Conservation (phyloP, 768 basidiomycete genomes). For the Chalciporus piperatus region DNA sequence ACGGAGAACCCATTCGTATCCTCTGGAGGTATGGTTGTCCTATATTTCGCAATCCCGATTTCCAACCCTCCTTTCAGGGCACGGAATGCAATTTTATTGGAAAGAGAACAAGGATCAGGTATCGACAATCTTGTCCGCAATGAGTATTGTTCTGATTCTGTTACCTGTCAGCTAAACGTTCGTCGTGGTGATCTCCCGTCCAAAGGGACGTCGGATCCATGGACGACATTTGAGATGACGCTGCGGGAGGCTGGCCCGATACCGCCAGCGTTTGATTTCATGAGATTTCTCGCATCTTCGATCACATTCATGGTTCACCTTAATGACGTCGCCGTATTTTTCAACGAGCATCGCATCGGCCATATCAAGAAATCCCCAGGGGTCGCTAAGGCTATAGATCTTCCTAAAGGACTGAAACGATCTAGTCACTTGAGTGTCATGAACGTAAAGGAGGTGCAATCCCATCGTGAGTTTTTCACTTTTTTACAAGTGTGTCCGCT, state of each 20-base stretch:
- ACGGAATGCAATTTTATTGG: constrained; percentile 98
- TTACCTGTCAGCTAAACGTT: constrained; percentile 61
- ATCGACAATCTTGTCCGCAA: constrained; percentile 1
- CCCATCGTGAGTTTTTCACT: constrained; percentile 48
- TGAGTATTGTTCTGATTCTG: neutral
- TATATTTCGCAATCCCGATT: too few species aligned
- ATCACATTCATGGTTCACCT: constrained; percentile 91
- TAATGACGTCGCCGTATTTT: constrained; percentile 71
- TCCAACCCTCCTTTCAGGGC: constrained; percentile 40
- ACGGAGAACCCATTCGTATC: constrained; percentile 83
- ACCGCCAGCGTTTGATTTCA: constrained; percentile 81
- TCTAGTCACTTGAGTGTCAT: constrained; percentile 62
- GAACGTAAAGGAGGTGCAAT: constrained; percentile 61
- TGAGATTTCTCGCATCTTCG: constrained; percentile 84
- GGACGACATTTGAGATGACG: constrained; percentile 90
- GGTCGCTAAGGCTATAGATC: constrained; percentile 43
- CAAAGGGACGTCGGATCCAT: constrained; percentile 41
- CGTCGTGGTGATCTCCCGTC: constrained; percentile 66
- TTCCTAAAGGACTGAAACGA: constrained; percentile 56
- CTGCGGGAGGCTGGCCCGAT: constrained; percentile 79
- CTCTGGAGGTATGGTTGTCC: constrained; percentile 56
- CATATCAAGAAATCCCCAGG: constrained; percentile 63
- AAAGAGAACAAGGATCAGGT: constrained; percentile 90
- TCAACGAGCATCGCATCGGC: constrained; percentile 74
- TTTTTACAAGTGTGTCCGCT: neutral